Conservation (phyloP, 75 land plant genomes). For the Sequoiadendron giganteum region DNA sequence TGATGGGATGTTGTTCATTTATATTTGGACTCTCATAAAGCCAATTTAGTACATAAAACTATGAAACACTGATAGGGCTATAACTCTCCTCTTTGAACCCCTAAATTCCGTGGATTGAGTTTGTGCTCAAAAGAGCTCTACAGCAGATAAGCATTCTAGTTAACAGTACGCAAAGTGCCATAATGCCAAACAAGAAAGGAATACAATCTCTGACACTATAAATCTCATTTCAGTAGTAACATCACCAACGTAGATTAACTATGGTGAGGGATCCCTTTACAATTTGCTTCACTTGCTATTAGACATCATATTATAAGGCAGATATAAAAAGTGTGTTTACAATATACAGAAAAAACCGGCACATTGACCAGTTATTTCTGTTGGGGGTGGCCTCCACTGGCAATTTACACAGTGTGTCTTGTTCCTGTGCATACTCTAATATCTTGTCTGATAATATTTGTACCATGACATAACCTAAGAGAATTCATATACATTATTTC, state of each 20-base stretch:
- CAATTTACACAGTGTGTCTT: neutral
- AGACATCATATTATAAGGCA: neutral
- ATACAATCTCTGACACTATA: neutral
- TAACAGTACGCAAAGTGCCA: too few relatives aligned
- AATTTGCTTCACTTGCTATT: neutral
- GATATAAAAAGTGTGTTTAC: neutral
- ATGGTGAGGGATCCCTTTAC: neutral
- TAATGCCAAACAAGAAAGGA: too few relatives aligned
- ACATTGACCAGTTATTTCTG: too few relatives aligned
- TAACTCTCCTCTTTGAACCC: neutral
- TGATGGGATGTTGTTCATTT: neutral
- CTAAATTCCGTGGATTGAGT: neutral
- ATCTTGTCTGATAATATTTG: neutral
- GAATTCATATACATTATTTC: too few relatives aligned
- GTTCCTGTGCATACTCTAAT: neutral
- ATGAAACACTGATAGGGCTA: neutral
- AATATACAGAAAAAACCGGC: neutral
- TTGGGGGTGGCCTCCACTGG: too few relatives aligned
- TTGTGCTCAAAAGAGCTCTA: neutral
- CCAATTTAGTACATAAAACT: neutral
- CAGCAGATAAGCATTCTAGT: neutral
- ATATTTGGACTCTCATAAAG: neutral
- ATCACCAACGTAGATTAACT: neutral
- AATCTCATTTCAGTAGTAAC: neutral
- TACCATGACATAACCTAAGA: neutral